Conservation (phyloP, 768 basidiomycete genomes). For the Imleria badia region DNA sequence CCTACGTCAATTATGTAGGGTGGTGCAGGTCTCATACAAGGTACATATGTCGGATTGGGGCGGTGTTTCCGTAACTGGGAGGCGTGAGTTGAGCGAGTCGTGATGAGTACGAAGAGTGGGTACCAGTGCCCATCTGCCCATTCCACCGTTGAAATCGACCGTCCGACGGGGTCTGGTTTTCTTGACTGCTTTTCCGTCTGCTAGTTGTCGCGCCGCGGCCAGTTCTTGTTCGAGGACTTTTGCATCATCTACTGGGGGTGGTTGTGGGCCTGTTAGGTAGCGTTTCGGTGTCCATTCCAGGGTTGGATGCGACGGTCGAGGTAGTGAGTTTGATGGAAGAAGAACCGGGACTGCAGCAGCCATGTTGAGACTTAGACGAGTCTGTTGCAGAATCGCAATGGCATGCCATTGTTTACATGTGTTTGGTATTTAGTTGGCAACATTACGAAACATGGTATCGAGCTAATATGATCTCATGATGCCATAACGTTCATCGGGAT, state of each 20-base stretch:
- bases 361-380: too few species aligned
- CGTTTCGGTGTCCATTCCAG: constrained; percentile 76
- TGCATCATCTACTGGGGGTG: constrained; percentile 77
- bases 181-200: constrained; percentile 83
- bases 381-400: too few species aligned
- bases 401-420: too few species aligned
- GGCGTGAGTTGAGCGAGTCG: not conserved
- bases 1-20: constrained; percentile 89
- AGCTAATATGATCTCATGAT: too few species aligned
- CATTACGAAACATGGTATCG: too few species aligned
- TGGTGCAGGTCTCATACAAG: constrained; percentile 78
- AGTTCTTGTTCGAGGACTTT: constrained; percentile 77
- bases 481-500: too few species aligned
- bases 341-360: constrained; percentile 47
- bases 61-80: constrained; percentile 71
- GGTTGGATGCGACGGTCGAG: constrained; percentile 39
- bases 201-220: constrained; percentile 64
- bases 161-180: constrained; percentile 92
- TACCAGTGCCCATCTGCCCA: constrained; percentile 86
- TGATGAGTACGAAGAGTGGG: constrained; percentile 25
- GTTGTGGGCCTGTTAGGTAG: constrained; percentile 66
- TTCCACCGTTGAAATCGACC: constrained; percentile 89
- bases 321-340: constrained; percentile 46
- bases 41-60: constrained; percentile 74
- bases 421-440: too few species aligned